These are phyloP conservation scores for Globomyces sp. DNA, from an alignment of 371 early-diverging fungal genomes.

Conservation along the genomic window DNA sequence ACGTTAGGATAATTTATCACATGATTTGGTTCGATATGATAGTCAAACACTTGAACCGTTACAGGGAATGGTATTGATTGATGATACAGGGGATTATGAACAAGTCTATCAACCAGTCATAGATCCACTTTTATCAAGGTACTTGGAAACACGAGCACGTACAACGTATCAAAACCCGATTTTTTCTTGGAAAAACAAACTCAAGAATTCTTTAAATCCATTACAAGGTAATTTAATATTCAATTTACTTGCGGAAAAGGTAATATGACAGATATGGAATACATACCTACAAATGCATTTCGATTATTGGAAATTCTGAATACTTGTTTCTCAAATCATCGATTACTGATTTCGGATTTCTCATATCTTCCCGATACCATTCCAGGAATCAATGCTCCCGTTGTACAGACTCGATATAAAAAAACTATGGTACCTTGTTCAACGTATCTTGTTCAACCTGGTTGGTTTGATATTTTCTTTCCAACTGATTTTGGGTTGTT, in stretches of 20 bases:
- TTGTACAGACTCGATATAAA: conserved; percentile 89
- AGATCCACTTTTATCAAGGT: conserved; percentile 73
- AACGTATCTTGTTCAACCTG: conserved; percentile 93
- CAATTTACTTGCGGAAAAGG: conserved; percentile 17
- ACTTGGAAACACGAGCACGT: conserved; percentile 59
- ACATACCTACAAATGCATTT: conserved; percentile 85
- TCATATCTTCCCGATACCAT: conserved; percentile 77
- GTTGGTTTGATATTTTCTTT: conserved; percentile 98
- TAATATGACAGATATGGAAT: conserved; percentile 82
- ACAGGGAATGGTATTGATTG: conserved; percentile 80
- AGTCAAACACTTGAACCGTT: conserved; percentile 63
- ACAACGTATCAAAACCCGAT: conserved; percentile 66
- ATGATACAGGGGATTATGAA: conserved; percentile 76
- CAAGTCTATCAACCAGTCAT: conserved; percentile 79
- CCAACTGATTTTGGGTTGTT: conserved; percentile 93
- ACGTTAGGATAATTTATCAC: conserved; percentile 86
- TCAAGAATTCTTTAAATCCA: conserved; percentile 61
- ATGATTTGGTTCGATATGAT: conserved; percentile 90
- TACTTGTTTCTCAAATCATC: conserved; percentile 79
- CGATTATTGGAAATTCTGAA: conserved; percentile 72
- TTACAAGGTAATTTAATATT: conserved; percentile 50
- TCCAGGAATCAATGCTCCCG: conserved; percentile 81
- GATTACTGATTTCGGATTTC: conserved; percentile 90
- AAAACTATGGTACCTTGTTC: conserved; percentile 91
- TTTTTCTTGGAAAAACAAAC: conserved; percentile 31